Conservation (phyloP, 441 rosid genomes). For the Erodium trifolium region DNA sequence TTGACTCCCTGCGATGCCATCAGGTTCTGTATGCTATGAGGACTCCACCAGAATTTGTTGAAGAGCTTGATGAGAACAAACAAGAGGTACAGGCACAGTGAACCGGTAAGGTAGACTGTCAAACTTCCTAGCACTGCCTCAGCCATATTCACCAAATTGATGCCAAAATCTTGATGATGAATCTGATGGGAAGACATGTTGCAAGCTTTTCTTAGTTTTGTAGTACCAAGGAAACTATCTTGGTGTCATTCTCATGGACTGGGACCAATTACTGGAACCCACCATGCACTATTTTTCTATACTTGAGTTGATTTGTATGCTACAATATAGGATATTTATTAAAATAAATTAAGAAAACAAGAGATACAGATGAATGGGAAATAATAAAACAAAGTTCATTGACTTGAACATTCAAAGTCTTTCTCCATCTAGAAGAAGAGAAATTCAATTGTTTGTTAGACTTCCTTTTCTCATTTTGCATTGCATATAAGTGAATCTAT, state of each 20-base stretch:
- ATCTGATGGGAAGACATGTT: background rate
- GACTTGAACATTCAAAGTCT: too few species aligned
- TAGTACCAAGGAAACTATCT: too few species aligned
- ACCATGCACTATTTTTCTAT: too few species aligned
- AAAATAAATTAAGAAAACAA: too few species aligned
- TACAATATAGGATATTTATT: too few species aligned
- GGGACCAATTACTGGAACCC: too few species aligned
- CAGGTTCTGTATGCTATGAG: constrained; percentile 6
- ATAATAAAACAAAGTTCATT: too few species aligned
- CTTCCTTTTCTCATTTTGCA: background rate
- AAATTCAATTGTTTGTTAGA: background rate
- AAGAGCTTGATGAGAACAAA: background rate
- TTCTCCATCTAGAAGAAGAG: background rate
- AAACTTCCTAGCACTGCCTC: background rate
- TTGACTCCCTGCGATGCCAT: constrained; percentile 13
- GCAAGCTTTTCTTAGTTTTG: too few species aligned
- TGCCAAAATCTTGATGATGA: too few species aligned
- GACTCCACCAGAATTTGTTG: constrained; percentile 13
- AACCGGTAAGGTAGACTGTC: background rate
- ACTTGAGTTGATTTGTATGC: too few species aligned
- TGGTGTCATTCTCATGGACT: too few species aligned
- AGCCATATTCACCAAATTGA: background rate
- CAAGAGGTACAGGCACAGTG: background rate
- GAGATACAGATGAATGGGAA: too few species aligned
- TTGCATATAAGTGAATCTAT: background rate